Evolutionary conservation across 2,329 filamentous ascomycete species (phyloP).

Genomic region (Colletotrichum lupini): DNA sequence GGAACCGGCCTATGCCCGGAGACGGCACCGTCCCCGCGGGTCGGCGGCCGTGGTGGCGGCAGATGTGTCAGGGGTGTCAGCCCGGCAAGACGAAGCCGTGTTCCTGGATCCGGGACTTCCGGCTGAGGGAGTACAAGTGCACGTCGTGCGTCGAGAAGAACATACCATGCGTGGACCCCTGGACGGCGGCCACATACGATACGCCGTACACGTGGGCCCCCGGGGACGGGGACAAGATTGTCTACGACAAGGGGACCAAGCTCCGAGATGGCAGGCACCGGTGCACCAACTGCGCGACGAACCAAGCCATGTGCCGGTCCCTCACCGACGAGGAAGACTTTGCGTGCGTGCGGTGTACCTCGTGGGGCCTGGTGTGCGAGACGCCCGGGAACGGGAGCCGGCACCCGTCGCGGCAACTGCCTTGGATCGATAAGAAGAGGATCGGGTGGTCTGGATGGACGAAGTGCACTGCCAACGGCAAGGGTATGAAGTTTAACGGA

Average conservation of each 20-base stretch:
- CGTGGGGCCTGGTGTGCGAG: constrained; percentile 32
- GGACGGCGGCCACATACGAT: constrained; percentile 26
- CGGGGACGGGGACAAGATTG: background rate
- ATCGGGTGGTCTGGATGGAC: constrained; percentile 22
- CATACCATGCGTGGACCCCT: constrained; percentile 38
- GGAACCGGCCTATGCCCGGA: constrained; percentile 28
- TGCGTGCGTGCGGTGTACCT: constrained; percentile 33
- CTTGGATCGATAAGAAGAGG: constrained; percentile 13
- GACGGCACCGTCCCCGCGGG: constrained; percentile 9
- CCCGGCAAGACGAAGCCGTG: background rate
- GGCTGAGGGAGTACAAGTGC: constrained; percentile 28
- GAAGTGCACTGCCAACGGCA: background rate
- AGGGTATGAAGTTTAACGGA: background rate
- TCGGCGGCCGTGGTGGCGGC: constrained; percentile 36
- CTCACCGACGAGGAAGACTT: constrained; percentile 5
- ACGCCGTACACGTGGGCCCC: constrained; percentile 23
- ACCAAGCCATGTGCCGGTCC: constrained; percentile 19
- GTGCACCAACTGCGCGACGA: constrained; percentile 23
- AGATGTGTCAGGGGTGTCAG: constrained; percentile 34
- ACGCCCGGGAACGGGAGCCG: background rate
- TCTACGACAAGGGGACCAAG: background rate
- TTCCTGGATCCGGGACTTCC: constrained; percentile 23
- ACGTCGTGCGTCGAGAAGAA: constrained; percentile 34
- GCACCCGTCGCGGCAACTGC: background rate
- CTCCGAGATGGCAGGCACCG: background rate